Evolutionary conservation across 176 grass and related monocot species (phyloP), one percentile per base, ranked within the genome.

Genomic region (Bolboschoenus planiculmis): DNA sequence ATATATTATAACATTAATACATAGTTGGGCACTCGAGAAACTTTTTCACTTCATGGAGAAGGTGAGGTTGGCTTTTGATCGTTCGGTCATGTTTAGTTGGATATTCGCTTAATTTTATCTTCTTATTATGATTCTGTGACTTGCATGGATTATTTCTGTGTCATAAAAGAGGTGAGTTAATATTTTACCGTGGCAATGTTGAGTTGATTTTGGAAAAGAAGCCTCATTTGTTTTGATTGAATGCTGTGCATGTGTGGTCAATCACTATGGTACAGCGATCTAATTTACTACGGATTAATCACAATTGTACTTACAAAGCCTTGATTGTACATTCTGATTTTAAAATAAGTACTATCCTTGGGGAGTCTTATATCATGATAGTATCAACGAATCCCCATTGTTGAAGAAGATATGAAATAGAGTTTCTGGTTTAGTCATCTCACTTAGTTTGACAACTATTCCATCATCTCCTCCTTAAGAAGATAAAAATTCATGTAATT

Each of bases 191-290:
- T 23, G 66, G 36, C 9, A 23, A n/a, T 77, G 26, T 77, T 53
- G 26, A 51, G 26, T 77, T 73, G 10, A 73, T 46, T 77, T 53
- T 18, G 24, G 15, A 27, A 71, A 29, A 34, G 7, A 53, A 53
- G 24, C 44, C 72, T 30, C 72, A 77, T 77, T 77, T 77, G 43
- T 26, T 77, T 77, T 53, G 72, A 77, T 53, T 77, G 6, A 77
- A 53, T 77, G 72, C 46, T 5, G n/a, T 46, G 11, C 13, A 30
- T 50, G 10, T 76, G 72, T 76, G 44, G 11, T 76, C 14, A 31
- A 76, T 48, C 26, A 76, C 26, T 20, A 51, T 29, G 5, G 24
- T 20, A 31, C 4, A 18, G 4, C 7, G 27, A 53, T 26, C 44
- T n/a, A 50, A 53, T 77, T 77, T 47, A 47, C 35, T 73, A 7